Base-by-base conservation (phyloP, 768 basidiomycete species). In the Pisolithus microcarpus region DNA sequence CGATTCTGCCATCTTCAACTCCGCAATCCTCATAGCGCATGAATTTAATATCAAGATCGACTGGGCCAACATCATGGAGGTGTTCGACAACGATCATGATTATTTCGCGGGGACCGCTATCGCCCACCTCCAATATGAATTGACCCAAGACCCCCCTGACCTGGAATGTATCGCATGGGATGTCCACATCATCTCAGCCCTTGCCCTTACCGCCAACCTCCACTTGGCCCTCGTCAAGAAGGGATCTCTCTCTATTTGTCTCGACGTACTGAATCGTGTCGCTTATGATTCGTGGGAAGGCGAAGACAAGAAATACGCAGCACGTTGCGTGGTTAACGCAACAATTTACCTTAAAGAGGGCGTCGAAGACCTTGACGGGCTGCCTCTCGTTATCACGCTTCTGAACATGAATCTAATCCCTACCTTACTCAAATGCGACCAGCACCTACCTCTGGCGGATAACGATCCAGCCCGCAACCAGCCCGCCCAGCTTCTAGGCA, bases 1-100 rank as follows among this genome's bases (percentile, higher is more conserved):
- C n/a, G 65, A 66, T 58, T 65, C 64, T 5, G 63, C 56, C 0
- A 43, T 65, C 38, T 56, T 65, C 39, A 65, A 67, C 11, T 56
- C 61, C 3, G 58, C 56, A 38, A 61, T 65, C 30, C 56, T 67
- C 31, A 56, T 65, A 43, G 57, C 63, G 5, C 54, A 65, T 23
- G 63, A 67, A 21, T 19, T 39, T 21, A 52, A 46, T 4, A 42
- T 23, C 5, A 13, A 49, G n/a, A 48, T 65, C 40, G 59, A 65
- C 31, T 66, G 51, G 57, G 51, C 19, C 2, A 58, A 65, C 15
- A 28, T 66, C 38, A 59, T 65, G n/a, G 28, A 49, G 26, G 38
- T 58, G 28, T 67, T 65, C 36, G 40, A 51, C 0, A 56, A 54
- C 5, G 57, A 62, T n/a, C 38, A 58, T 2, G 56, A 57, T 11